Evolutionary conservation across 2,329 filamentous ascomycete genomes (phyloP).

Genomic region (Ceratocystis alfenasii): DNA sequence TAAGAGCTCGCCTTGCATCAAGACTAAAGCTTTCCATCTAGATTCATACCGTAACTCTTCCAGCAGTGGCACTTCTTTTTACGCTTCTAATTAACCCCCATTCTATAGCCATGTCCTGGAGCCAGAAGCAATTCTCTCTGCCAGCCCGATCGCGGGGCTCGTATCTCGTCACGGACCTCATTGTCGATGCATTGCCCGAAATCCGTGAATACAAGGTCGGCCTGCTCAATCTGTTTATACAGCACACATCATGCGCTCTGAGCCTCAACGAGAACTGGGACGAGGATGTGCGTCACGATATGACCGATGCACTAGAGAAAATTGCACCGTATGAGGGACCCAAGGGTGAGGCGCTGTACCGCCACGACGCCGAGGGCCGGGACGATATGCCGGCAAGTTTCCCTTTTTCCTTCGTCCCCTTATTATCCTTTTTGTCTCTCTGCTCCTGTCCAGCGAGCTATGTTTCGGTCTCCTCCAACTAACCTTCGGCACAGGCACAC

Average conservation of each 20-base stretch:
- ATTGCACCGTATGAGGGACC: conserved; percentile 69
- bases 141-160: conserved; percentile 66
- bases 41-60: neutral
- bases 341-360: conserved; percentile 62
- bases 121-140: conserved; percentile 73
- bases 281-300: conserved; percentile 73
- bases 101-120: conserved; percentile 52
- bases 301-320: conserved; percentile 85
- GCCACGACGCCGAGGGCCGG: conserved; percentile 72
- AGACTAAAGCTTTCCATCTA: neutral
- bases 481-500: conserved; percentile 52
- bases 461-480: neutral
- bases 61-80: neutral
- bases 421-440: conserved; percentile 11
- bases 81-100: conserved; percentile 21
- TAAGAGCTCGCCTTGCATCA: neutral
- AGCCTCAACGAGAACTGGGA: conserved; percentile 90
- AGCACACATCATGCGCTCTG: conserved; percentile 87
- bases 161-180: conserved; percentile 75
- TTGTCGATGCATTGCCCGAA: conserved; percentile 63
- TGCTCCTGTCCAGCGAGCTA: neutral
- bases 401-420: neutral
- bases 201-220: conserved; percentile 74
- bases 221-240: conserved; percentile 77
- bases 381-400: conserved; percentile 80